Evolutionary conservation across 352 stramenopile species (phyloP).

Genomic region (Globisporangium viniferum): DNA sequence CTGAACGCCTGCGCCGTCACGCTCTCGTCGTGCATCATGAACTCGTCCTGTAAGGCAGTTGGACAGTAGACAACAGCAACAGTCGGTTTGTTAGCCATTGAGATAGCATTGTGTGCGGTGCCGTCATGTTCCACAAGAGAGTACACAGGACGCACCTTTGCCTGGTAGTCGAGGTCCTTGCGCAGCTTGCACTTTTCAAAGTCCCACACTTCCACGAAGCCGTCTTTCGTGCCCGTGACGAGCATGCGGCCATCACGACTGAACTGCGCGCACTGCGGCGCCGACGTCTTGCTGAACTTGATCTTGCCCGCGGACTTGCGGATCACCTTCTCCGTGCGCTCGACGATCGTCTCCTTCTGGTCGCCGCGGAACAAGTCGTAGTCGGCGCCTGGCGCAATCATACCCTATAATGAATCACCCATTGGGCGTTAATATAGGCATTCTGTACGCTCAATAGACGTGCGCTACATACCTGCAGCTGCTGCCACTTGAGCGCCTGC

Average conservation of each 20-base stretch:
- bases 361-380: conserved; percentile 83
- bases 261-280: conserved; percentile 85
- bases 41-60: conserved; percentile 59
- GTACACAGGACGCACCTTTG: conserved; percentile 35
- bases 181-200: conserved; percentile 86
- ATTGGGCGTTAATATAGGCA: too few species aligned
- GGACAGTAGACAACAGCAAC: background rate
- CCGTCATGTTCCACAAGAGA: background rate
- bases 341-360: conserved; percentile 46
- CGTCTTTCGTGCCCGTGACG: conserved; percentile 92
- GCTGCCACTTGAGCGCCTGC: conserved; percentile 90
- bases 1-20: conserved; percentile 88
- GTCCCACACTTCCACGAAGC: conserved; percentile 95
- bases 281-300: conserved; percentile 87
- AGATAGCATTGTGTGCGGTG: background rate
- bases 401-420: too few species aligned
- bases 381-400: conserved; percentile 49
- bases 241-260: conserved; percentile 86
- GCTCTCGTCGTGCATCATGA: conserved; percentile 90
- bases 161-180: conserved; percentile 93
- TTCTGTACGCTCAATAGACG: too few species aligned
- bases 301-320: conserved; percentile 75
- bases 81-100: background rate
- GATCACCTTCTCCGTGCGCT: conserved; percentile 61
- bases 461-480: conserved; percentile 45